Evolutionary conservation across 2,329 filamentous ascomycete species (phyloP), one percentile per base, ranked within the genome.

Genomic region (Lojkania enalia): DNA sequence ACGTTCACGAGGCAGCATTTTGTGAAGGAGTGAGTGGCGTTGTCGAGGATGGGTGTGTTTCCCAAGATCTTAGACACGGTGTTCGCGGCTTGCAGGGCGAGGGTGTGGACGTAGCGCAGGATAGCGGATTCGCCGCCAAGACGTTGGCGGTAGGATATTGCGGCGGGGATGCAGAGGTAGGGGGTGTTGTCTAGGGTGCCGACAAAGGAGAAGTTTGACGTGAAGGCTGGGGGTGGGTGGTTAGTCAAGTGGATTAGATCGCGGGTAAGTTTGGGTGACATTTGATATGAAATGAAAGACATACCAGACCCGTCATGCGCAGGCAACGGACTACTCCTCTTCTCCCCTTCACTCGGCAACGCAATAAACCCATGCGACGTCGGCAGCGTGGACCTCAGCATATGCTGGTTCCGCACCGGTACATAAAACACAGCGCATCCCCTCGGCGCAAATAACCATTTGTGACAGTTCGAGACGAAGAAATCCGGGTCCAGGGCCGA

Each of bases 341-440:
- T 20, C 12, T n/a, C n/a, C 39, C 48, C 25, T 32, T 46, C 42
- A 35, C 40, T 46, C 2, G 59, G 59, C 13, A 39, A 39, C 0
- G 88, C 77, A 0, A 80, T 62, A 67, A 88, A 96, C 0, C 89
- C 87, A 66, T 91, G 88, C 29, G 85, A 90, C 0, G 90, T 96
- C 0, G 90, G 88, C 20, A 95, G 67, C 0, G 88, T 85, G 2
- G 84, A 84, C 12, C 83, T 80, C 31, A 96, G 82, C 32, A 95
- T 69, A 37, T 76, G 72, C 66, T 96, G 92, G 67, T 95, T 90
- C 16, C 86, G 79, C 14, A 76, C 48, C 0, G 90, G 87, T 1
- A 94, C 87, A 69, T 95, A 87, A 53, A 96, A 81, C 3, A 94
- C 74, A 2, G 90, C 90, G 63, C 87, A 90, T 13, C 85, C 86